These are phyloP conservation scores for Urtica urens DNA, from an alignment of 306 rosid genomes.

Conservation along the genomic window DNA sequence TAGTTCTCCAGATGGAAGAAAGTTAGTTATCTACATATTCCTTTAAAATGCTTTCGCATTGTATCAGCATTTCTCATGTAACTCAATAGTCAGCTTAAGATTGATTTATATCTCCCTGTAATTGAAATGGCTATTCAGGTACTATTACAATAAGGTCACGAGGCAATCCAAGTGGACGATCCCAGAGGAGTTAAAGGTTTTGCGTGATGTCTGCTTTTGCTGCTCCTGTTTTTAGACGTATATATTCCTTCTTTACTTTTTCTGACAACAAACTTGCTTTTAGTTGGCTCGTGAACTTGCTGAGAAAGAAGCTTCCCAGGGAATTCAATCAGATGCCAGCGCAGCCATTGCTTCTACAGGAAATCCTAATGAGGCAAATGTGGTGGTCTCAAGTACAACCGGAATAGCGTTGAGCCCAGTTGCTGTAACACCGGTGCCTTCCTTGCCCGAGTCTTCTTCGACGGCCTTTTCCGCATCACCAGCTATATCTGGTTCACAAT, in stretches of 20 bases:
- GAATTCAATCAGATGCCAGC: slow-evolving; percentile 39
- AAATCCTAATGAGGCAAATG: slow-evolving; percentile 28
- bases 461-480: slow-evolving; percentile 36
- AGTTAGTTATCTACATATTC: slow-evolving; percentile 36
- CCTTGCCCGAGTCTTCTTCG: slow-evolving; percentile 46
- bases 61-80: background rate
- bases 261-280: slow-evolving; percentile 22
- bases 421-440: slow-evolving; percentile 57
- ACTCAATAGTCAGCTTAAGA: background rate
- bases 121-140: slow-evolving; percentile 44
- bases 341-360: slow-evolving; percentile 37
- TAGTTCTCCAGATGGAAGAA: slow-evolving; percentile 87
- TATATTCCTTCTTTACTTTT: too few relatives aligned
- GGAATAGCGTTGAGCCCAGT: slow-evolving; percentile 62
- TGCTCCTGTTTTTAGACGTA: background rate
- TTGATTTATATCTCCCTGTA: slow-evolving; percentile 5
- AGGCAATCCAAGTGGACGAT: slow-evolving; percentile 94
- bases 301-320: slow-evolving; percentile 48
- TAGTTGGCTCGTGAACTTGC: slow-evolving; percentile 97
- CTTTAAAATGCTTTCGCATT: slow-evolving; percentile 3
- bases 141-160: slow-evolving; percentile 85
- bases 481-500: slow-evolving; percentile 27
- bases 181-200: slow-evolving; percentile 95
- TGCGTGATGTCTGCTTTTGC: slow-evolving; percentile 12
- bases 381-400: slow-evolving; percentile 24